Base-by-base conservation (phyloP, 129 eudicot species). In the Flaveria ramosissima region DNA sequence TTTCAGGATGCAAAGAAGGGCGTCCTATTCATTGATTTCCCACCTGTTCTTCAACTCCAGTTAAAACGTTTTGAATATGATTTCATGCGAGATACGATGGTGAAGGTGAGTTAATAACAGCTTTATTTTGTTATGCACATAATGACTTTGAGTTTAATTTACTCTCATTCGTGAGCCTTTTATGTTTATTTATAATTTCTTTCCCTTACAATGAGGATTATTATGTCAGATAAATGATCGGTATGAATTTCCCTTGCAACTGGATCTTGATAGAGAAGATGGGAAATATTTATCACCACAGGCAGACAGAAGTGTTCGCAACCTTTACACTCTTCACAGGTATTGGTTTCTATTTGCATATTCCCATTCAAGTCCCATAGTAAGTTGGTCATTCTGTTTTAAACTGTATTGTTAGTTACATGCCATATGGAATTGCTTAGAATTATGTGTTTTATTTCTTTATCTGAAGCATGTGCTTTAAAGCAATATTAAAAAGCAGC, bases 41-140 rank as follows among this genome's bases (percentile, higher is more conserved):
- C 98, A 63, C 98, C 98, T 51, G 97, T 93, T 82, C 97, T 93
- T 75, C 97, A 93, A 83, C 97, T 93, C 72, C 98, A 90, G 82
- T 82, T 93, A 32, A 93, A 93, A 79, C 86, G 97, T 21, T 93
- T 93, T 84, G 98, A 91, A 80, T 91, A 93, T 79, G 98, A 93
- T 86, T 93, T 89, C 71, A 81, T 83, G 86, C 87, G 93, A 36
- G 97, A 94, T 59, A 84, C 93, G 3, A 94, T 91, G 97, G 93
- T 94, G 30, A 91, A 94, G 96, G 98, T 94, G 9, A 81, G 85
- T 80, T 9, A n/a, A 41, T 70, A 48, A 39, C 50, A 59, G 42
- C 39, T 56, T 55, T 69, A n/a, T 23, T 55, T 59, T 41, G 59
- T 32, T 55, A 70, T 21, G 7, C 43, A 73, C 39, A 57, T 68